phyloP scores from a whole-genome alignment of 2,329 filamentous ascomycete species.

The Dendrostoma leiphaemia region DNA sequence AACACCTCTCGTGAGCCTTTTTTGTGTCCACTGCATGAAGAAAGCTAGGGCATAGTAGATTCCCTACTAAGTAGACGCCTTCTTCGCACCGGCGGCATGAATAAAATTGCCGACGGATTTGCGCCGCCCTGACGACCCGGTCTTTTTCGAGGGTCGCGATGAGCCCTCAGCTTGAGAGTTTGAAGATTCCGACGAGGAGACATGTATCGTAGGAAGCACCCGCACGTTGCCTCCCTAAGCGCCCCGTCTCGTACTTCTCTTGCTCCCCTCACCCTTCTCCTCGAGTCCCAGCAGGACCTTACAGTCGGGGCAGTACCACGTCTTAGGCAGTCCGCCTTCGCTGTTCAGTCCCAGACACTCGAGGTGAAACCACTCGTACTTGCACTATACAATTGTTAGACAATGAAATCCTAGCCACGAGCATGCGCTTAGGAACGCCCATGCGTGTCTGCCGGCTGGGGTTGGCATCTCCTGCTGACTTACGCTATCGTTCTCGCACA shows the following conservation, averaged over 20 bases:
- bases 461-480: conserved; percentile 35
- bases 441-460: neutral
- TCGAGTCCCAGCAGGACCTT: conserved; percentile 60
- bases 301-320: conserved; percentile 85
- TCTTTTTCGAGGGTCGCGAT: too few relatives aligned
- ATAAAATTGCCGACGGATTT: too few relatives aligned
- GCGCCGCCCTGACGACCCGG: too few relatives aligned
- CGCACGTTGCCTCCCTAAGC: conserved; percentile 35
- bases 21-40: too few relatives aligned
- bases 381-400: conserved; percentile 54
- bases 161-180: too few relatives aligned
- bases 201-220: neutral
- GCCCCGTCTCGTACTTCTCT: conserved; percentile 39
- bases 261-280: conserved; percentile 61
- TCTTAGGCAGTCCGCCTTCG: conserved; percentile 69
- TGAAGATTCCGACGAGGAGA: too few relatives aligned
- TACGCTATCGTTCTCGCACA: conserved; percentile 76
- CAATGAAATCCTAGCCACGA: conserved; percentile 18
- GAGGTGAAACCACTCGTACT: conserved; percentile 83
- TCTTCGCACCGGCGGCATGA: too few relatives aligned
- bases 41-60: too few relatives aligned
- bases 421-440: neutral
- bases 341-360: conserved; percentile 69
- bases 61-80: too few relatives aligned
- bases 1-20: too few relatives aligned